These are phyloP conservation scores for Penicillium coprophilum DNA, from an alignment of 495 filamentous ascomycete species.

Conservation along the genomic window DNA sequence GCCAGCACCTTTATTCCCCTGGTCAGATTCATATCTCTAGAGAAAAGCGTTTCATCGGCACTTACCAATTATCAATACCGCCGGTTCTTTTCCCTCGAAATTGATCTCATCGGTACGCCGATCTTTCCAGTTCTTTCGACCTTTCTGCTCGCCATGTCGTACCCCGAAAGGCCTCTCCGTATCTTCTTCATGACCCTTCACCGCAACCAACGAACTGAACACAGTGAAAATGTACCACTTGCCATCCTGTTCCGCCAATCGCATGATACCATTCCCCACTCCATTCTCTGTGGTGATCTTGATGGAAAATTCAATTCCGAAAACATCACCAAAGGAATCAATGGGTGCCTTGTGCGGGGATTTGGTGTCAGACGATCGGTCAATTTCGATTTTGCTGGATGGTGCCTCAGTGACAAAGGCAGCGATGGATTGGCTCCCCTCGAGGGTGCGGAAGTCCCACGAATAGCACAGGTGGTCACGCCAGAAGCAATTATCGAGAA, in stretches of 20 bases:
- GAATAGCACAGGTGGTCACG: slow-evolving; percentile 43
- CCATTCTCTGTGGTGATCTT: slow-evolving; percentile 50
- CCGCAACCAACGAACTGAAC: slow-evolving; percentile 53
- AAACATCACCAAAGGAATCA: slow-evolving; percentile 49
- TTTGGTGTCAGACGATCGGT: slow-evolving; percentile 42
- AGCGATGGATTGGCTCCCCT: slow-evolving; percentile 52
- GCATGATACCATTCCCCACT: slow-evolving; percentile 54
- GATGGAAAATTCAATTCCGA: slow-evolving; percentile 54
- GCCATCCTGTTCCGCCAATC: slow-evolving; percentile 49
- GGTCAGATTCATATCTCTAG: slow-evolving; percentile 4
- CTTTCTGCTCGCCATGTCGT: slow-evolving; percentile 51
- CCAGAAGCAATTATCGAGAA: slow-evolving; percentile 51
- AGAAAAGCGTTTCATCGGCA: background rate
- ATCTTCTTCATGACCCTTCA: slow-evolving; percentile 52
- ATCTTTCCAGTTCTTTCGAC: slow-evolving; percentile 66
- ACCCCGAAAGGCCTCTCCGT: slow-evolving; percentile 45
- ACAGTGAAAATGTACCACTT: slow-evolving; percentile 66
- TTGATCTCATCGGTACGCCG: slow-evolving; percentile 53
- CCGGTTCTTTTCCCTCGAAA: slow-evolving; percentile 54
- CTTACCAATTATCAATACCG: slow-evolving; percentile 68
- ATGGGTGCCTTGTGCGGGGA: slow-evolving; percentile 50
- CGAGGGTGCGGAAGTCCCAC: slow-evolving; percentile 53
- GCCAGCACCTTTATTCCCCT: slow-evolving; percentile 40
- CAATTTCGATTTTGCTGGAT: slow-evolving; percentile 49
- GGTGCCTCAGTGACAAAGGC: slow-evolving; percentile 44